Conservation (phyloP, 192 early-diverging fungal species). For the Umbelopsis ramanniana region DNA sequence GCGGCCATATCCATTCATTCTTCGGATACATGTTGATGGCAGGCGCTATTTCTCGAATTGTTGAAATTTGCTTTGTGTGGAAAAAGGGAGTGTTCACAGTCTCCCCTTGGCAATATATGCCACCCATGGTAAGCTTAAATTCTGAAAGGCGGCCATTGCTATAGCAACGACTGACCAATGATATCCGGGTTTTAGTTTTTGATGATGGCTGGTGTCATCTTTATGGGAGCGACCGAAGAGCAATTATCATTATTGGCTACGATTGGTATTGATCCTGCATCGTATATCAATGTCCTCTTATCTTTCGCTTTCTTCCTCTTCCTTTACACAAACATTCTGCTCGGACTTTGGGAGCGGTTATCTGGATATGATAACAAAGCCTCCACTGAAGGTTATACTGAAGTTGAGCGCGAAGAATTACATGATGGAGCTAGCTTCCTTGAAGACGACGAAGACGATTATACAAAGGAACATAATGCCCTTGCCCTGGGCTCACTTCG, state of each 20-base stretch:
- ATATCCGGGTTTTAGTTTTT: constrained; percentile 37
- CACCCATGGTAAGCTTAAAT: constrained; percentile 38
- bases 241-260: constrained; percentile 48
- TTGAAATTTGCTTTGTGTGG: constrained; percentile 59
- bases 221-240: constrained; percentile 69
- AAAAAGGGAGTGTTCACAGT: constrained; percentile 35
- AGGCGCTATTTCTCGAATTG: constrained; percentile 56
- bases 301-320: constrained; percentile 65
- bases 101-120: constrained; percentile 44
- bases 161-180: background rate
- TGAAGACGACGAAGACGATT: constrained; percentile 30
- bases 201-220: constrained; percentile 62
- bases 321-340: constrained; percentile 55
- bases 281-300: constrained; percentile 59
- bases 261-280: constrained; percentile 58
- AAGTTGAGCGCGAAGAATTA: constrained; percentile 19
- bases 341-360: constrained; percentile 42
- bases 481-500: background rate
- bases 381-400: constrained; percentile 1
- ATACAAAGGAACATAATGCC: constrained; percentile 8
- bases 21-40: constrained; percentile 67
- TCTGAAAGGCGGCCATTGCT: constrained; percentile 6
- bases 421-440: constrained; percentile 23
- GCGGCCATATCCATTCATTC: constrained; percentile 63
- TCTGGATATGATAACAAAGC: constrained; percentile 17